Evolutionary conservation across 257 asterid genomes (phyloP).

Genomic region (Cinchona pubescens): DNA sequence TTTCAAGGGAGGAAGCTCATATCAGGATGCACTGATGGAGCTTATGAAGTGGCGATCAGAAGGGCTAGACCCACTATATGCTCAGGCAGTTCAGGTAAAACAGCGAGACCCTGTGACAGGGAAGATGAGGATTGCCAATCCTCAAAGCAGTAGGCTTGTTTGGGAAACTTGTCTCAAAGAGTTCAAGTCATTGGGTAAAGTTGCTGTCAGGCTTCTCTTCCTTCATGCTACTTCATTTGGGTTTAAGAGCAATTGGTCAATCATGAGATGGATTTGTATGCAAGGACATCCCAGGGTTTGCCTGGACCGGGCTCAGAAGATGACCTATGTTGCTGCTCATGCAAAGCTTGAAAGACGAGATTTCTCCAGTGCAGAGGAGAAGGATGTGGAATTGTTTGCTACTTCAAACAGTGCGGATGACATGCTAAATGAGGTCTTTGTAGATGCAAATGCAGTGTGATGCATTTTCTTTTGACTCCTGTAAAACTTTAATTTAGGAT

Average conservation of each 20-base stretch:
- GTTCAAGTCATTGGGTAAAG: constrained; percentile 54
- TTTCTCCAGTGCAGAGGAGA: constrained; percentile 51
- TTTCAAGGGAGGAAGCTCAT: constrained; percentile 67
- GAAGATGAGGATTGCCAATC: constrained; percentile 73
- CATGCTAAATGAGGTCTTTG: constrained; percentile 62
- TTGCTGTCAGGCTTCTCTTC: constrained; percentile 83
- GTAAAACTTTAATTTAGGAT: constrained; percentile 42
- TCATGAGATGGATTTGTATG: constrained; percentile 45
- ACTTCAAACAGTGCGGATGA: constrained; percentile 47
- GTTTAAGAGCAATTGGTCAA: constrained; percentile 52
- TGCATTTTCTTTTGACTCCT: constrained; percentile 30
- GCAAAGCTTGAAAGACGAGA: constrained; percentile 61
- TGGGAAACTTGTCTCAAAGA: constrained; percentile 87
- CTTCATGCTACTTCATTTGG: constrained; percentile 76
- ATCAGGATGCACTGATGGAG: constrained; percentile 70
- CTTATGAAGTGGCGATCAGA: constrained; percentile 91
- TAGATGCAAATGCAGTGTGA: constrained; percentile 59
- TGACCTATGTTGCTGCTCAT: constrained; percentile 66
- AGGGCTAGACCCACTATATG: constrained; percentile 79
- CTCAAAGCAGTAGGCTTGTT: constrained; percentile 80
- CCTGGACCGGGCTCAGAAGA: constrained; percentile 65
- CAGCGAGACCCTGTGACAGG: constrained; percentile 70
- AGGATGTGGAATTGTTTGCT: constrained; percentile 56
- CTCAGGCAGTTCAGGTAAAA: constrained; percentile 85
- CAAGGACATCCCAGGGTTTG: constrained; percentile 46